phyloP scores from a whole-genome alignment of 129 eudicot species.

The Artemisia argyi region DNA sequence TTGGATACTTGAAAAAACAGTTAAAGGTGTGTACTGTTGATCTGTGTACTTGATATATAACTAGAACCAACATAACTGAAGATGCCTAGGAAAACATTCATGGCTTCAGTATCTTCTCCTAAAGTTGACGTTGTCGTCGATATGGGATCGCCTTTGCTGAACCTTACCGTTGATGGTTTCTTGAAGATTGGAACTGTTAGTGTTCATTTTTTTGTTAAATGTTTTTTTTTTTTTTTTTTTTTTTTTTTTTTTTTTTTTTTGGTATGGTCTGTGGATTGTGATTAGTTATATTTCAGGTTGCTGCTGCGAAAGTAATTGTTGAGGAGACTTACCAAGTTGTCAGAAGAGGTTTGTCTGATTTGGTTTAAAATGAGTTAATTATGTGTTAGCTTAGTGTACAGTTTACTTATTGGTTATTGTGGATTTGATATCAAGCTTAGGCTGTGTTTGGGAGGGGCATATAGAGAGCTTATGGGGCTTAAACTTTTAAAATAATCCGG shows the following conservation, averaged over 20 bases:
- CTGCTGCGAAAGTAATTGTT: constrained; percentile 56
- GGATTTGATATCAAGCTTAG: not conserved
- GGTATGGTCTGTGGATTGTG: not conserved
- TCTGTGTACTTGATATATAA: not conserved
- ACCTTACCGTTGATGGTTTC: constrained; percentile 82
- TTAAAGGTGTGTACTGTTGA: constrained; percentile 4
- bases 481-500: too few species aligned
- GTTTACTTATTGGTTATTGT: constrained; percentile 3
- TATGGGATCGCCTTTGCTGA: constrained; percentile 64
- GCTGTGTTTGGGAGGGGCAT: too few species aligned
- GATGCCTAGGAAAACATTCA: constrained; percentile 55
- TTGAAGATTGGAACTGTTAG: constrained; percentile 82
- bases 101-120: constrained; percentile 53
- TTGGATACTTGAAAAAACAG: constrained; percentile 4
- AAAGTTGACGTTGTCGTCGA: constrained; percentile 65
- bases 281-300: constrained; percentile 52
- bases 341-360: constrained; percentile 45
- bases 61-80: not conserved
- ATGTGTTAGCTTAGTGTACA: not conserved
- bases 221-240: not conserved
- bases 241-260: not conserved
- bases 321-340: constrained; percentile 69
- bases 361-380: not conserved
- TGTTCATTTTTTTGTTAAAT: not conserved
- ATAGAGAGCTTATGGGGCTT: too few species aligned